These are phyloP conservation scores for Penicillium egyptiacum DNA, from an alignment of 495 filamentous ascomycete species.

Conservation along the genomic window DNA sequence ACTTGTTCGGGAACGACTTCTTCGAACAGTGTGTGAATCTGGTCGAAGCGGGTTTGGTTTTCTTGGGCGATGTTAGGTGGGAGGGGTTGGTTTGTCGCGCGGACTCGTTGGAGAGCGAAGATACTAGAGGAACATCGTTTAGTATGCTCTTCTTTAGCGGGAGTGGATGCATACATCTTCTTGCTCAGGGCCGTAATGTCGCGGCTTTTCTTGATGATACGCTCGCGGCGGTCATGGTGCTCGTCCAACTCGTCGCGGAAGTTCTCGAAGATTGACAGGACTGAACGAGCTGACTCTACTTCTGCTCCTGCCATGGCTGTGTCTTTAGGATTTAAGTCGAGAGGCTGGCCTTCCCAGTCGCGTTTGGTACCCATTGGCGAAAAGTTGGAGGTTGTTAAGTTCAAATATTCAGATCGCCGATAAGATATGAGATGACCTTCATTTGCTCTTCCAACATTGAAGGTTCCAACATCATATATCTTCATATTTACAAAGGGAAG, in stretches of 20 bases:
- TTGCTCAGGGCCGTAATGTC: slow-evolving; percentile 94
- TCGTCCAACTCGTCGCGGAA: slow-evolving; percentile 89
- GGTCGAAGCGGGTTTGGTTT: slow-evolving; percentile 58
- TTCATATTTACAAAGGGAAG: neutral
- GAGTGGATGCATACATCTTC: slow-evolving; percentile 69
- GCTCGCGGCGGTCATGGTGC: slow-evolving; percentile 89
- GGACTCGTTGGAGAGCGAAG: slow-evolving; percentile 84
- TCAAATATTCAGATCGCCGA: slow-evolving; percentile 13
- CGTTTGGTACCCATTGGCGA: slow-evolving; percentile 52
- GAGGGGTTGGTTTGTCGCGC: slow-evolving; percentile 60
- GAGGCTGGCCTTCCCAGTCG: slow-evolving; percentile 59
- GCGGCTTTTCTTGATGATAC: slow-evolving; percentile 81
- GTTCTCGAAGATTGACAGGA: slow-evolving; percentile 76
- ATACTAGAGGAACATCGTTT: slow-evolving; percentile 57
- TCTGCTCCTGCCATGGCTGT: slow-evolving; percentile 30
- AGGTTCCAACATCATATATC: neutral
- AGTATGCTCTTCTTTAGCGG: neutral
- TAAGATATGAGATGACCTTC: slow-evolving; percentile 20
- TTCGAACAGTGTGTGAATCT: slow-evolving; percentile 67
- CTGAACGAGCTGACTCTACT: slow-evolving; percentile 20
- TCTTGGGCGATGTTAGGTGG: slow-evolving; percentile 65
- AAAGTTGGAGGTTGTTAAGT: slow-evolving; percentile 13
- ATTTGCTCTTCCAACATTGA: too few relatives aligned
- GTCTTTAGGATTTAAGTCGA: slow-evolving; percentile 30
- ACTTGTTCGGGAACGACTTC: slow-evolving; percentile 70